Base-by-base conservation (phyloP, 352 stramenopile species). In the Pythium guiyangense region DNA sequence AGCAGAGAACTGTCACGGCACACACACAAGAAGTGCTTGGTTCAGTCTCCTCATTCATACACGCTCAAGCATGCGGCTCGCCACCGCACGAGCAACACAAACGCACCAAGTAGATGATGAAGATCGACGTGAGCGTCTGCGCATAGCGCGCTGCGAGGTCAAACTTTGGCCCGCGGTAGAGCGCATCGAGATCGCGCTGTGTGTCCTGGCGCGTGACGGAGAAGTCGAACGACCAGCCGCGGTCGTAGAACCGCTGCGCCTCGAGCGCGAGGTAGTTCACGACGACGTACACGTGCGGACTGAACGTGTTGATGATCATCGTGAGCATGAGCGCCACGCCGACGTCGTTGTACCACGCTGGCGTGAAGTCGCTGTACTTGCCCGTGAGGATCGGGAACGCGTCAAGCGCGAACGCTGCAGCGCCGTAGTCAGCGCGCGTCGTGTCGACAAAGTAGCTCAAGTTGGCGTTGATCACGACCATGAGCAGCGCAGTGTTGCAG, bases 381-480 rank as follows among this genome's bases (percentile, higher is more conserved):
- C 81, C 84, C 42, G 74, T 75, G 34, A 94, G 54, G 40, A 90
- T 63, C 10, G 71, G 50, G 6, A 92, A 56, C n/a, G 66, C 65
- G 6, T 62, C 61, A 2, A 87, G 29, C 11, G 58, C 55, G 47
- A 80, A 74, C 49, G 22, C 34, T 11, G 49, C n/a, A 3, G 49
- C 20, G 9, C 31, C 18, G 6, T 6, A 12, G 10, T 4, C 27
- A 0, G 55, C 50, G 29, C 15, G 62, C 2, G 39, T 57, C 26
- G 66, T 47, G 22, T 71, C 72, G 31, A 74, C 43, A 52, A 94
- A 91, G 54, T 89, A 90, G 58, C 75, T 58, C 34, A 82, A 54
- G 51, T 94, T 94, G 12, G 84, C 84, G 57, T 92, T 94, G 66
- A 94, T 85, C 40, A 80, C 73, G 6, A 94, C 65, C 52, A 94